Evolutionary conservation across 495 filamentous ascomycete genomes (phyloP), one percentile per base, ranked within the genome.

Genomic region (Lindgomyces ingoldianus): DNA sequence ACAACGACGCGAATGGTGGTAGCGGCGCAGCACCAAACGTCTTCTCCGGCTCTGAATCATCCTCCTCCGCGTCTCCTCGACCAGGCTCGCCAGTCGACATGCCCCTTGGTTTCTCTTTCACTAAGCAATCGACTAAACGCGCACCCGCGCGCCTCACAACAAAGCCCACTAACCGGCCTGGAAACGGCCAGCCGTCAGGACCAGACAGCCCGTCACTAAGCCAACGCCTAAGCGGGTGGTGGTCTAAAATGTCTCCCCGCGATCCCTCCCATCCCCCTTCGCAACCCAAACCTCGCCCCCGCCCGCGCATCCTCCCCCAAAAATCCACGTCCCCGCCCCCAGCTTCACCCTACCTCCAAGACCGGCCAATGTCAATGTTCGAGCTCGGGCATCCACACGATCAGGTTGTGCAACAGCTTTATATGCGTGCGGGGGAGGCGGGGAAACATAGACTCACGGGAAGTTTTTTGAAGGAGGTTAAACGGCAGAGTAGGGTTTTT

Each of bases 401-500:
- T 67, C n/a, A n/a, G n/a, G n/a, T n/a, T n/a, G n/a, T n/a, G 9
- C 62, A 67, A 68, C 47, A 16, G 46, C 45, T 26, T 19, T 4
- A n/a, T n/a, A 25, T 25, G 26, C 29, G 22, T 0, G 24, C 27
- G 29, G 18, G 12, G 44, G 51, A 39, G 18, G 26, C 24, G n/a
- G 8, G 25, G 4, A 14, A 21, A 4, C 57, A 49, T 24, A 18
- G 26, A 6, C 30, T 64, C 52, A 71, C 75, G 56, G 76, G 76
- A n/a, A 83, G 79, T 62, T 66, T 87, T 19, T 76, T 89, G 41
- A 78, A 84, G 64, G 86, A 89, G 71, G 71, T 88, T 41, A 74
- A 79, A 42, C 74, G 85, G 53, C 86, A 88, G 72, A 81, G 81
- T 44, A 77, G 80, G 4, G 85, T 88, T 0, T 87, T 89, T 67